Base-by-base conservation (phyloP, 2,329 filamentous ascomycete genomes). In the Ascochyta rabiei region DNA sequence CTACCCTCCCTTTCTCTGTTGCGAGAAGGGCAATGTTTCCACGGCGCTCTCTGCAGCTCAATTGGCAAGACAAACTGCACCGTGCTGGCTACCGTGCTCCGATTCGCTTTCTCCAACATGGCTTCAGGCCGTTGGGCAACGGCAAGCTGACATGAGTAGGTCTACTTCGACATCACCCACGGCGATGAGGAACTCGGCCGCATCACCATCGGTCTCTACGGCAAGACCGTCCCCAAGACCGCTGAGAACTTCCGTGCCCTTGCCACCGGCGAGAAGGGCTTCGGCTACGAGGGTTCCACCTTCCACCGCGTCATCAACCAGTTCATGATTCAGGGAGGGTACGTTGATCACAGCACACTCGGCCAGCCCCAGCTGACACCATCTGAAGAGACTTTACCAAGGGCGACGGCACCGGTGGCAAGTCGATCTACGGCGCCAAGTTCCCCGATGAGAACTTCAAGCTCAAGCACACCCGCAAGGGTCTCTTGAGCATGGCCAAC, bases 381-480 rank as follows among this genome's bases (percentile, higher is more conserved):
- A 19, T 10, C 38, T n/a, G 3, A 6, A 41, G 53, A 35, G 90
- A 95, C 81, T 93, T 95, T 79, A 93, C 90, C 77, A 88, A 86
- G 65, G 87, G 86, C 54, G 89, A 95, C 70, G 85, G 90, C 70
- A 93, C 90, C 61, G 90, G 90, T 75, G 90, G 90, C 78, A 93
- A 92, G 84, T 91, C 89, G 63, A 93, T 95, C 81, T 95, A 93
- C 76, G 90, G 90, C 70, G 82, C 85, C 68, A 90, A 90, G 80
- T 95, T 95, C 80, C 79, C 85, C 63, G 90, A 96, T 71, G 90
- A 96, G 87, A 95, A 93, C 88, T 95, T 96, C 85, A 93, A 95
- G 87, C 84, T 93, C 74, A 93, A 92, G 77, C 91, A 96, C 86
- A 85, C 83, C 82, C 92, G 91, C 85, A 88, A 87, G 78, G 90